Percentiles rank a stretch among this genome's conserved stretches.
These are phyloP conservation scores for Aspergillus ibericus DNA, from an alignment of 2,329 filamentous ascomycete species.

Conservation along the genomic window DNA sequence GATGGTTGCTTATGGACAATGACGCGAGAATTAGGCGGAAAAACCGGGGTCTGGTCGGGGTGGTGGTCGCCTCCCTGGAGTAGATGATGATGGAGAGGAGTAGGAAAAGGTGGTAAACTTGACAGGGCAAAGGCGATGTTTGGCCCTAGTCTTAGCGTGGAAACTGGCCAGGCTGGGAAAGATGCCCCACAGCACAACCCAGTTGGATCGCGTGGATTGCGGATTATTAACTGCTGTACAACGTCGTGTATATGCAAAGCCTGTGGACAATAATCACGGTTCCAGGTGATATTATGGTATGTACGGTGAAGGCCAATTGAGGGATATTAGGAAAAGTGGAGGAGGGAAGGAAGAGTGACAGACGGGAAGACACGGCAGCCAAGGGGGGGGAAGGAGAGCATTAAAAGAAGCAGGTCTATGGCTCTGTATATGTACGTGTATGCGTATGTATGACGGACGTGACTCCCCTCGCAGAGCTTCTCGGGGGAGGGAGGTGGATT, in stretches of 20 bases:
- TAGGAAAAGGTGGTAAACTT: slow-evolving; percentile 33
- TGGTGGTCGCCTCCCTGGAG: slow-evolving; percentile 12
- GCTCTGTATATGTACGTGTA: slow-evolving; percentile 12
- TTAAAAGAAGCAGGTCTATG: background rate
- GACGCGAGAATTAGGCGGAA: slow-evolving; percentile 21
- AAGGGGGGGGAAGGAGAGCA: slow-evolving; percentile 17
- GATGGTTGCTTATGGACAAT: slow-evolving; percentile 9
- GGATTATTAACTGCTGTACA: slow-evolving; percentile 15
- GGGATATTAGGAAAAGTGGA: slow-evolving; percentile 10
- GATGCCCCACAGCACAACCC: slow-evolving; percentile 39
- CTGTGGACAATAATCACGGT: background rate
- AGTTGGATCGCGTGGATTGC: slow-evolving; percentile 29
- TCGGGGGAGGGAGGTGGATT: background rate
- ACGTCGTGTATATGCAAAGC: slow-evolving; percentile 11
- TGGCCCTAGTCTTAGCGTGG: slow-evolving; percentile 45
- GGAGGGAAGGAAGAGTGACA: slow-evolving; percentile 10
- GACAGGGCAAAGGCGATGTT: slow-evolving; percentile 43
- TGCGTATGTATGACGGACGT: slow-evolving; percentile 9
- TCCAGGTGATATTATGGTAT: slow-evolving; percentile 5
- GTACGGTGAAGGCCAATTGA: slow-evolving; percentile 9
- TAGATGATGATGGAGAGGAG: slow-evolving; percentile 21
- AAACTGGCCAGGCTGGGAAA: slow-evolving; percentile 34
- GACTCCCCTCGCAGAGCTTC: background rate
- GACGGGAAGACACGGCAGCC: slow-evolving; percentile 18
- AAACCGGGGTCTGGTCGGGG: slow-evolving; percentile 13